Percentiles rank a stretch among this genome's conserved stretches.
phyloP scores from a whole-genome alignment of 495 filamentous ascomycete genomes.

The Neurospora sp. region DNA sequence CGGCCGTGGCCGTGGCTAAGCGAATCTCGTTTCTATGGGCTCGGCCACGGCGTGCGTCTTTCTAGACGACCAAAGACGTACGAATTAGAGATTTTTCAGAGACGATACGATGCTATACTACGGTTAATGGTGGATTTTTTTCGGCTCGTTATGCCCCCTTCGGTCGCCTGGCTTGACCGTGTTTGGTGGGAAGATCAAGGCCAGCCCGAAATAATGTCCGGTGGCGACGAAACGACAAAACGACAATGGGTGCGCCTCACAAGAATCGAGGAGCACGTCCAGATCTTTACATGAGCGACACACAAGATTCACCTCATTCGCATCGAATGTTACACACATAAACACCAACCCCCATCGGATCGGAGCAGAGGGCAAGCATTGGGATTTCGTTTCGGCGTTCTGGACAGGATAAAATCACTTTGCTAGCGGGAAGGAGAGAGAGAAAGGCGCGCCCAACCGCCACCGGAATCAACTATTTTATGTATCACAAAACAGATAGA shows the following conservation, averaged over 20 bases:
- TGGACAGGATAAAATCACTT: neutral
- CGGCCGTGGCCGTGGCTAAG: constrained; percentile 13
- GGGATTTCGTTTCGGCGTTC: neutral
- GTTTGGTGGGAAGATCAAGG: neutral
- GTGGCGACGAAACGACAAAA: neutral
- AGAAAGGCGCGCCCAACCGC: neutral
- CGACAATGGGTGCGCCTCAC: neutral
- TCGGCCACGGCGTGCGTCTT: neutral
- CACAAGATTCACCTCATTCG: neutral
- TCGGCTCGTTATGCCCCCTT: neutral
- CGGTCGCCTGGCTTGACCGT: neutral
- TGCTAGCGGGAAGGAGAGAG: neutral
- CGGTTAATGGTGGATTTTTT: neutral
- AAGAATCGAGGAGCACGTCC: neutral
- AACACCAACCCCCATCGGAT: neutral
- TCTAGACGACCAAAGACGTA: neutral
- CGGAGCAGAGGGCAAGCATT: neutral
- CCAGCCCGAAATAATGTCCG: neutral
- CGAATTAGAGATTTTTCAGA: neutral
- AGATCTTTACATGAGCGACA: neutral
- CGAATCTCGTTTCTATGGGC: neutral
- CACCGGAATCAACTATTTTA: neutral
- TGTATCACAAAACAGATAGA: neutral
- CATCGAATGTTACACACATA: neutral
- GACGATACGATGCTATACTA: neutral